Conservation (phyloP, 495 filamentous ascomycete species). For the Neurospora sublineolata region DNA sequence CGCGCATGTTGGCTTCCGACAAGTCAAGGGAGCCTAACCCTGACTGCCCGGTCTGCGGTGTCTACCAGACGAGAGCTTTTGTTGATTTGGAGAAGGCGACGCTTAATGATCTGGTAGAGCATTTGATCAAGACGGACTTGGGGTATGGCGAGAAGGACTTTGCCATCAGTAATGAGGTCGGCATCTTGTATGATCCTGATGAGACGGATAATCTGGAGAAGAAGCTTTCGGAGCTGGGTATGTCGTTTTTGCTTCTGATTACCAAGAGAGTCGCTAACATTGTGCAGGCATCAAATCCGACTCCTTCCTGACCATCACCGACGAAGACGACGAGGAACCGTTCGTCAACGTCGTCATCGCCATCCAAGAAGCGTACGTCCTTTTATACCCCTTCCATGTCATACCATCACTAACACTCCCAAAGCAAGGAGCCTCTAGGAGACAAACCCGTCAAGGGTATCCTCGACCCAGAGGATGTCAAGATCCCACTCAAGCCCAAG, state of each 20-base stretch:
- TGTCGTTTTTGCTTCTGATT: slow-evolving; percentile 10
- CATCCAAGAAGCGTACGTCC: slow-evolving; percentile 40
- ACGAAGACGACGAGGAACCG: slow-evolving; percentile 72
- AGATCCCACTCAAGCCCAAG: slow-evolving; percentile 38
- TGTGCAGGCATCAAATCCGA: slow-evolving; percentile 45
- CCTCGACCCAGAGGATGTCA: slow-evolving; percentile 13
- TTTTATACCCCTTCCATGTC: background rate
- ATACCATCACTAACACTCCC: background rate
- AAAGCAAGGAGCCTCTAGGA: slow-evolving; percentile 22
- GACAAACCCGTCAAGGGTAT: slow-evolving; percentile 31
- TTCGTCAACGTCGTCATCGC: slow-evolving; percentile 74
- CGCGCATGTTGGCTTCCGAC: slow-evolving; percentile 63
- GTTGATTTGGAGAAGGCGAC: slow-evolving; percentile 68
- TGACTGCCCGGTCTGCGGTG: slow-evolving; percentile 70
- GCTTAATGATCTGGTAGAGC: slow-evolving; percentile 69
- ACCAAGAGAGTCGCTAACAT: slow-evolving; percentile 11
- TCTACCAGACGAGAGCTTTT: slow-evolving; percentile 50
- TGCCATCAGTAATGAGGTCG: slow-evolving; percentile 58
- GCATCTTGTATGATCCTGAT: slow-evolving; percentile 76
- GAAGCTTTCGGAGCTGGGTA: slow-evolving; percentile 66
- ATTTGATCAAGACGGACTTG: slow-evolving; percentile 53
- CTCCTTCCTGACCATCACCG: slow-evolving; percentile 71
- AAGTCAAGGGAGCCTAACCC: slow-evolving; percentile 62
- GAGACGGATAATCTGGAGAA: slow-evolving; percentile 75
- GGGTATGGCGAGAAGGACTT: slow-evolving; percentile 76